Conservation (phyloP, 768 basidiomycete genomes). For the Rhodosporidiobolus sp. region DNA sequence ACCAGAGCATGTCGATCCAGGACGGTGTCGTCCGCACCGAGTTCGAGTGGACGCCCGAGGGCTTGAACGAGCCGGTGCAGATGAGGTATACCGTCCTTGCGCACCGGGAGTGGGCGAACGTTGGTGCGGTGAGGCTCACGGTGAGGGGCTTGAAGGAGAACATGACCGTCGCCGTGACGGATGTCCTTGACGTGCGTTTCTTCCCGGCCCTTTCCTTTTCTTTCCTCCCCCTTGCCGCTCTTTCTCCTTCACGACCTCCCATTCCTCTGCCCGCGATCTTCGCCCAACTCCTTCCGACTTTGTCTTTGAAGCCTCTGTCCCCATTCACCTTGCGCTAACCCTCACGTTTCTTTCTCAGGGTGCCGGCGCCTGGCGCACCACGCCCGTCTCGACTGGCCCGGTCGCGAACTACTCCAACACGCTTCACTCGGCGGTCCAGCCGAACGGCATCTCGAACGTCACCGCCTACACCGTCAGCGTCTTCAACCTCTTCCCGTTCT, state of each 20-base stretch:
- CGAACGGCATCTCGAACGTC: conserved; percentile 34
- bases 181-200: conserved; percentile 33
- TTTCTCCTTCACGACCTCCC: neutral
- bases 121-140: conserved; percentile 24
- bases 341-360: conserved; percentile 12
- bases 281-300: no score
- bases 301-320: neutral
- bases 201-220: no score
- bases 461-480: conserved; percentile 32
- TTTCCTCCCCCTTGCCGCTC: neutral
- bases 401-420: conserved; percentile 13
- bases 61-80: neutral
- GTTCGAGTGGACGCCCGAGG: conserved; percentile 13
- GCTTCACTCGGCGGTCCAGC: conserved; percentile 30
- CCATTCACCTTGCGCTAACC: neutral
- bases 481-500: neutral
- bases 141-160: conserved; percentile 11
- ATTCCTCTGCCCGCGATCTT: no score
- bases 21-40: conserved; percentile 34
- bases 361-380: conserved; percentile 32
- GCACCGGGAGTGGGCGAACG: conserved; percentile 23
- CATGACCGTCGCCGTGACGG: conserved; percentile 20
- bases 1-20: conserved; percentile 29
- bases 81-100: conserved; percentile 30
- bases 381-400: conserved; percentile 7